These are phyloP conservation scores for Boletus speciosus DNA, from an alignment of 768 basidiomycete genomes.

Conservation along the genomic window DNA sequence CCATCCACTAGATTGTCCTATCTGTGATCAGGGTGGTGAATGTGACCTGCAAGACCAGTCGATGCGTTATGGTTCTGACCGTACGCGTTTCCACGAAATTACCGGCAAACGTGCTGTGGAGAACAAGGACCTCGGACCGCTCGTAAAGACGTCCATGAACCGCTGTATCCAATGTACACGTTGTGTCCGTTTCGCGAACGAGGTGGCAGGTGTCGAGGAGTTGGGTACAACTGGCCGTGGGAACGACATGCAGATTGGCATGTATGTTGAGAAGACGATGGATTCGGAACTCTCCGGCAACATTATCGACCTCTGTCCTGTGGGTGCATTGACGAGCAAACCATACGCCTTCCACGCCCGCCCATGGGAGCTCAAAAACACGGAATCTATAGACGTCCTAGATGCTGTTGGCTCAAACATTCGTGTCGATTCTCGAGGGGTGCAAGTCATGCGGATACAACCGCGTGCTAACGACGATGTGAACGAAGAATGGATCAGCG, in stretches of 20 bases:
- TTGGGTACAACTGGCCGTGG: constrained; percentile 95
- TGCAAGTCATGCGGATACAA: constrained; percentile 96
- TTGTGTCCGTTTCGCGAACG: constrained; percentile 98
- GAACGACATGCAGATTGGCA: constrained; percentile 98
- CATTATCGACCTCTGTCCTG: constrained; percentile 95
- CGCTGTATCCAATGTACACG: constrained; percentile 99
- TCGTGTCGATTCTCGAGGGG: constrained; percentile 90
- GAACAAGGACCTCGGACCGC: constrained; percentile 96
- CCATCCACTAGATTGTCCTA: constrained; percentile 97
- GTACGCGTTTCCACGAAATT: constrained; percentile 97
- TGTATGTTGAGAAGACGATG: constrained; percentile 97
- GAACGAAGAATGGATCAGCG: constrained; percentile 99
- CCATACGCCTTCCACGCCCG: constrained; percentile 97
- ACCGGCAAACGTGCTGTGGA: constrained; percentile 97
- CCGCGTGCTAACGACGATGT: constrained; percentile 96
- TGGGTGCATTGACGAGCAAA: constrained; percentile 96
- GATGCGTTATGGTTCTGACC: constrained; percentile 98
- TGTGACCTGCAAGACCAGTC: constrained; percentile 99
- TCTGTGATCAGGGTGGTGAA: constrained; percentile 98
- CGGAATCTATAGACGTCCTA: constrained; percentile 92
- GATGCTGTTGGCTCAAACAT: constrained; percentile 98
- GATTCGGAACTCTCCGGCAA: constrained; percentile 97
- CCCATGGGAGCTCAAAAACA: constrained; percentile 98
- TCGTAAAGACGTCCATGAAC: constrained; percentile 99
- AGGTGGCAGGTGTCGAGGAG: constrained; percentile 98